Base-by-base conservation (phyloP, 371 early-diverging fungal species). In the Syncephalis fuscata region DNA sequence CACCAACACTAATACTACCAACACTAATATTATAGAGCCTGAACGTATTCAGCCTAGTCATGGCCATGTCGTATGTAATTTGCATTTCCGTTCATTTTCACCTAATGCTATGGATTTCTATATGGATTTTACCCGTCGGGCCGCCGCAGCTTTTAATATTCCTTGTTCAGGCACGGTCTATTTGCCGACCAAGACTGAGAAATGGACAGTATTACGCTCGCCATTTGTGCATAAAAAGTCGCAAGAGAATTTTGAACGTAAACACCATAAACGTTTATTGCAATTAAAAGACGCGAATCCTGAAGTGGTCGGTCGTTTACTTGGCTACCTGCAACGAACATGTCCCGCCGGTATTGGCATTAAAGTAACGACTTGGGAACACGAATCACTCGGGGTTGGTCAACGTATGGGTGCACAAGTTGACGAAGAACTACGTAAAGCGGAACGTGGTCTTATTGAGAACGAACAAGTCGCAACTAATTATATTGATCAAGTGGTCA, bases 181-280 rank as follows among this genome's bases (percentile, higher is more conserved):
- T 36, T 61, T 91, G 37, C 88, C 83, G 0, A 82, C 80, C n/a
- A 70, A 78, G 49, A 75, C 76, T 10, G 73, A 82, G 43, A 78
- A 76, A 52, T 96, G 92, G 92, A 82, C 86, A 14, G 87, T 92
- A 42, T 78, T 84, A 45, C 79, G 79, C 52, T 89, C 90, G 15
- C 94, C 93, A n/a, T 93, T 93, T 64, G 79, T 91, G 15, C 84
- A 92, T 67, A 93, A 89, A 62, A 90, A 92, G 65, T 73, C 86
- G n/a, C 90, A 92, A 68, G 92, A 93, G 64, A 79, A 86, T 27
- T 93, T 96, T 71, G 93, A 93, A 63, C 73, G 88, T 50, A 80
- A 83, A 66, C 87, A 87, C 49, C 82, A 87, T 60, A 78, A 82
- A 63, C 76, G 94, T 26, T 58, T 82, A 24, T 58, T 96, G 51